phyloP scores from a whole-genome alignment of 495 filamentous ascomycete species.

The Parathielavia appendiculata region DNA sequence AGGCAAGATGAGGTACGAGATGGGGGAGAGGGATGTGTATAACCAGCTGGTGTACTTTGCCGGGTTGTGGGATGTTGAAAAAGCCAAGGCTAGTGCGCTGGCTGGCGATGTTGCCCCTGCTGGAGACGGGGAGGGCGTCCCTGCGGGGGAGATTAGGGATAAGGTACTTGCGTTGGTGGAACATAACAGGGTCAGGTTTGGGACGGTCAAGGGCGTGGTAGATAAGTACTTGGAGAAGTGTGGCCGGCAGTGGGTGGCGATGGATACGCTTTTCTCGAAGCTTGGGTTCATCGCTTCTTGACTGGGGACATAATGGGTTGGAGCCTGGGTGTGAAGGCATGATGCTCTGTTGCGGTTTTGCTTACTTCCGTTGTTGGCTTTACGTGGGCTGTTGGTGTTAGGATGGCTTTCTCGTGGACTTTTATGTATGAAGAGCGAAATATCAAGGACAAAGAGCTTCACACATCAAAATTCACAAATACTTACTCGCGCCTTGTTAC shows the following conservation, averaged over 20 bases:
- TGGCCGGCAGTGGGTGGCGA: slow-evolving; percentile 91
- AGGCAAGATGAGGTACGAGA: slow-evolving; percentile 87
- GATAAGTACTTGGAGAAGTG: slow-evolving; percentile 87
- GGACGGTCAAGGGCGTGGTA: slow-evolving; percentile 67
- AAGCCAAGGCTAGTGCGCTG: slow-evolving; percentile 52
- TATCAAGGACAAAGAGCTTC: background rate
- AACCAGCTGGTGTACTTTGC: slow-evolving; percentile 91
- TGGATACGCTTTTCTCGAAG: slow-evolving; percentile 79
- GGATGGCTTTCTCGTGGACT: background rate
- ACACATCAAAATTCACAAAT: too few species aligned
- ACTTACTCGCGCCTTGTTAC: too few species aligned
- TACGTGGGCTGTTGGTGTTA: background rate
- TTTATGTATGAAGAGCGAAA: background rate
- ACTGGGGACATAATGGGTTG: background rate
- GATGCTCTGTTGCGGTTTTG: background rate
- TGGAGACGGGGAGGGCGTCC: slow-evolving; percentile 36
- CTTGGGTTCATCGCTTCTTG: slow-evolving; percentile 41
- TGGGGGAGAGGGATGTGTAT: slow-evolving; percentile 81
- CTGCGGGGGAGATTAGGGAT: slow-evolving; percentile 41
- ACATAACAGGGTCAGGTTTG: slow-evolving; percentile 73
- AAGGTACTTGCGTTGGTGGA: slow-evolving; percentile 65
- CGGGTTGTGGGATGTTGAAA: slow-evolving; percentile 83
- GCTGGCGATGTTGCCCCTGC: slow-evolving; percentile 17
- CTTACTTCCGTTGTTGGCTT: slow-evolving; percentile 3
- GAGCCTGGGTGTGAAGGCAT: background rate